Percentiles rank a stretch among this genome's conserved stretches.
Conservation (phyloP, 768 basidiomycete species). For the Kwoniella heveanensis region DNA sequence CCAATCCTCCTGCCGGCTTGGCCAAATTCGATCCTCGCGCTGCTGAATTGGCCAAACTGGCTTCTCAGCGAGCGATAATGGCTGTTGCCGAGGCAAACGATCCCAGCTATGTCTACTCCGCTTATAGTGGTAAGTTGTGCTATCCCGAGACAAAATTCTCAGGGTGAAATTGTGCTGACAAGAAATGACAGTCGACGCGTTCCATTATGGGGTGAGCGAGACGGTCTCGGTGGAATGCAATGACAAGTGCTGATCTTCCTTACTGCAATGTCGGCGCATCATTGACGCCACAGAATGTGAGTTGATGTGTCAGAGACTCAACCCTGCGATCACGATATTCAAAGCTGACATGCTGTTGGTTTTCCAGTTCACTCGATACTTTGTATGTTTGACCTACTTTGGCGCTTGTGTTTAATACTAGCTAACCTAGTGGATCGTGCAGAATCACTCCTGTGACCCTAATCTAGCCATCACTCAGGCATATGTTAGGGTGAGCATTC, state of each 20-base stretch:
- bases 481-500: conserved; percentile 66
- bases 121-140: conserved; percentile 37
- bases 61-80: conserved; percentile 34
- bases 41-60: conserved; percentile 42
- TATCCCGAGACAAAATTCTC: no score
- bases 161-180: conserved; percentile 7
- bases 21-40: conserved; percentile 39
- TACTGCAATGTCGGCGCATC: no score
- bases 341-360: background rate
- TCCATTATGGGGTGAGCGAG: conserved; percentile 61
- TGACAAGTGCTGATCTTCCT: background rate
- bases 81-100: conserved; percentile 24
- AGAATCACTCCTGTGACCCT: conserved; percentile 93
- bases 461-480: conserved; percentile 73
- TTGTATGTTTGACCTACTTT: conserved; percentile 62
- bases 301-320: background rate
- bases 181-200: conserved; percentile 70
- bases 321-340: background rate
- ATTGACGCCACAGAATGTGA: conserved; percentile 45
- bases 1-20: conserved; percentile 42
- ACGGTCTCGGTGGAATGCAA: background rate
- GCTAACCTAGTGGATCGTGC: conserved; percentile 5
- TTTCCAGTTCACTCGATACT: conserved; percentile 80
- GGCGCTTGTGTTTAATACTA: background rate
- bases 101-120: conserved; percentile 49